phyloP scores from a whole-genome alignment of 108 stramenopile genomes.

The Mayamaea pseudoterrestris region DNA sequence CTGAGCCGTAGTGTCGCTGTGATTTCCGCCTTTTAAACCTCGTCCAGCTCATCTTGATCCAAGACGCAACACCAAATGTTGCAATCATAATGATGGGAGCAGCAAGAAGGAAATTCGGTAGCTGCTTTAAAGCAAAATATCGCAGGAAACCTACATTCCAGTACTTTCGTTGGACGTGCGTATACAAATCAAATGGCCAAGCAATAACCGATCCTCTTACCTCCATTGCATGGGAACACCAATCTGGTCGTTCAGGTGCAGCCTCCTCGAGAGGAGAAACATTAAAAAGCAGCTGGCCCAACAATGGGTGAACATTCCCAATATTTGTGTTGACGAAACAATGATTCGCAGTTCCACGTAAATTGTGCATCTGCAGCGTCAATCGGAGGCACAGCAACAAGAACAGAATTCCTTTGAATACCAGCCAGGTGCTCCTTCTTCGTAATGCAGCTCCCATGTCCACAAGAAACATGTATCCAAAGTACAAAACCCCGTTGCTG shows the following conservation, averaged over 20 bases:
- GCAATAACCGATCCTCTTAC: background rate
- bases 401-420: background rate
- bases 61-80: slow-evolving; percentile 22
- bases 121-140: slow-evolving; percentile 67
- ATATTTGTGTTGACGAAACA: background rate
- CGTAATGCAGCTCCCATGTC: background rate
- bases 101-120: slow-evolving; percentile 77
- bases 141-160: slow-evolving; percentile 81
- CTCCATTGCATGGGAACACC: background rate
- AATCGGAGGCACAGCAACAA: background rate
- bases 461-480: slow-evolving; percentile 6
- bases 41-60: slow-evolving; percentile 29
- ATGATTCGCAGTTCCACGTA: background rate
- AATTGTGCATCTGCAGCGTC: background rate
- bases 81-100: slow-evolving; percentile 43
- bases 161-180: slow-evolving; percentile 59
- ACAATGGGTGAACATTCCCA: background rate
- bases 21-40: too few species aligned
- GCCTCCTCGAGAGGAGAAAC: background rate
- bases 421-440: background rate
- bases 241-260: slow-evolving; percentile 24
- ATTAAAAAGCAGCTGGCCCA: slow-evolving; percentile 12
- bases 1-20: too few species aligned
- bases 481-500: background rate
- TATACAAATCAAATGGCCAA: slow-evolving; percentile 56